Conservation (phyloP, 2,329 filamentous ascomycete genomes). For the Phyllosticta citribraziliensis region DNA sequence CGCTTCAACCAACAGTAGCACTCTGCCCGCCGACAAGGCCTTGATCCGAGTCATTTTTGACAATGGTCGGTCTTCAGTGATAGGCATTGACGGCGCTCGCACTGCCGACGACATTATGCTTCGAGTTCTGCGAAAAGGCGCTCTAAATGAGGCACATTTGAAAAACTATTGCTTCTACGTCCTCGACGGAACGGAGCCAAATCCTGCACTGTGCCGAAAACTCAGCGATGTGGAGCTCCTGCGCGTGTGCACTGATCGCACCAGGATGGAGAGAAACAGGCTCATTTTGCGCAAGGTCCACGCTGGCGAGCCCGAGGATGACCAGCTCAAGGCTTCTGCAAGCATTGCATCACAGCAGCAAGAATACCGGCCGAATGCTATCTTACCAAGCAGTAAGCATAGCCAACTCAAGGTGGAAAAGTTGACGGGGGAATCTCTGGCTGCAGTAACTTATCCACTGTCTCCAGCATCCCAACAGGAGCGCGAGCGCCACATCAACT, state of each 20-base stretch:
- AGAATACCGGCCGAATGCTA: constrained; percentile 54
- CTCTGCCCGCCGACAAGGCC: constrained; percentile 74
- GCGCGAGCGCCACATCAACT: constrained; percentile 55
- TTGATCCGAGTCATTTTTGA: constrained; percentile 91
- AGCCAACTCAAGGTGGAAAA: constrained; percentile 85
- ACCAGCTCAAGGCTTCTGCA: constrained; percentile 79
- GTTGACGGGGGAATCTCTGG: constrained; percentile 77
- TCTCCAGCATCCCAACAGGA: constrained; percentile 64
- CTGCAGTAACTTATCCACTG: constrained; percentile 75
- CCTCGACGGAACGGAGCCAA: constrained; percentile 72
- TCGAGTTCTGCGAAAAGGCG: constrained; percentile 78
- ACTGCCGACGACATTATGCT: constrained; percentile 89
- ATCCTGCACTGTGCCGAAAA: constrained; percentile 69
- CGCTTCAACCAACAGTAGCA: constrained; percentile 63
- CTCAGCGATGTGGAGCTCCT: constrained; percentile 81
- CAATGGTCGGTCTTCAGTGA: constrained; percentile 81
- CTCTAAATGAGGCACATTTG: constrained; percentile 79
- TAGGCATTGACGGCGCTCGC: constrained; percentile 85
- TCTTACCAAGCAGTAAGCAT: constrained; percentile 56
- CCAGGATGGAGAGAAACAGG: constrained; percentile 76
- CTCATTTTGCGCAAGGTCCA: constrained; percentile 90
- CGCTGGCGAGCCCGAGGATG: constrained; percentile 74
- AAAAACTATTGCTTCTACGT: constrained; percentile 97
- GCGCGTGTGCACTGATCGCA: constrained; percentile 80
- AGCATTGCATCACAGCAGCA: constrained; percentile 79